Evolutionary conservation across 2,329 filamentous ascomycete species (phyloP).

Genomic region (Calonectria hawksworthii): DNA sequence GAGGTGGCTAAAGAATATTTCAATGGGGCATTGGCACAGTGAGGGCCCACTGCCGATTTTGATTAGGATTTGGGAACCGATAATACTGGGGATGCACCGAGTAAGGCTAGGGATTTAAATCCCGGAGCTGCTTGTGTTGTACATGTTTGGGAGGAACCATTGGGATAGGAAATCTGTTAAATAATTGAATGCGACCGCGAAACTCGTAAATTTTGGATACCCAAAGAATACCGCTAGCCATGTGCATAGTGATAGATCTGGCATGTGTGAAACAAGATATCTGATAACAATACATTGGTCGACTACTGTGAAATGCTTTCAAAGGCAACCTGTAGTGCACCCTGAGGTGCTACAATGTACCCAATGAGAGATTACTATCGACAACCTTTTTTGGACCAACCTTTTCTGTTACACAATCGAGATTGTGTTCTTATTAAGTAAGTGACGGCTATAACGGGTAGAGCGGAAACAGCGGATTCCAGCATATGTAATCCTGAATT

Average conservation of each 20-base stretch:
- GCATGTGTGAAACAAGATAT: background rate
- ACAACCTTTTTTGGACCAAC: background rate
- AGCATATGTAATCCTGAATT: background rate
- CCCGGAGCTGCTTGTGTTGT: background rate
- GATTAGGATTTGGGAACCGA: background rate
- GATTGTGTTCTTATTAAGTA: background rate
- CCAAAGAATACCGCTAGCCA: no score
- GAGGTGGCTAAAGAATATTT: constrained; percentile 37
- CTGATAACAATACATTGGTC: background rate
- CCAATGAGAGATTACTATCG: background rate
- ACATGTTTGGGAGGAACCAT: background rate
- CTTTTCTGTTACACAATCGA: background rate
- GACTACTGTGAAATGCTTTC: background rate
- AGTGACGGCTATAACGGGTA: background rate
- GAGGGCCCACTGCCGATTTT: background rate
- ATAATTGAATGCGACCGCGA: background rate
- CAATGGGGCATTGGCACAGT: background rate
- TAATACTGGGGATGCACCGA: background rate
- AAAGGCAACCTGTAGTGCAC: background rate
- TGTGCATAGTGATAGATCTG: background rate
- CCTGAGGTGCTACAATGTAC: background rate
- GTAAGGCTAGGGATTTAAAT: background rate
- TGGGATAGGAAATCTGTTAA: background rate
- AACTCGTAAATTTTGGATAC: background rate
- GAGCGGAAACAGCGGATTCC: background rate